phyloP scores from a whole-genome alignment of 495 filamentous ascomycete species.

The Aspergillus wentii region DNA sequence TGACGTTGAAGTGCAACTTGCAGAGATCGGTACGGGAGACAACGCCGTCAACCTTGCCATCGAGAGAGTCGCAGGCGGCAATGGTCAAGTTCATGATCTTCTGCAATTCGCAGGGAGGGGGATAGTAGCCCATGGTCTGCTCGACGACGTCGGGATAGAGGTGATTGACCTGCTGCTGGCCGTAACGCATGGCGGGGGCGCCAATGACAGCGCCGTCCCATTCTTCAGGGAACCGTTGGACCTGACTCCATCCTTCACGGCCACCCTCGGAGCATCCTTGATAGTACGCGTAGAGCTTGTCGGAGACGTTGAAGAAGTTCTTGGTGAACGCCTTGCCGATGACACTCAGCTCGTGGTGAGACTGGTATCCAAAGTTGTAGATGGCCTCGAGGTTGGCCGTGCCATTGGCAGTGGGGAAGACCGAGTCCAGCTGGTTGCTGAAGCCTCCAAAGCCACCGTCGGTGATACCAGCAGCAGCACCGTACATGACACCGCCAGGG shows the following conservation, averaged over 20 bases:
- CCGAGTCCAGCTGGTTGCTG: conserved; percentile 22
- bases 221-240: conserved; percentile 41
- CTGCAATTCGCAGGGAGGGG: conserved; percentile 44
- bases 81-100: conserved; percentile 49
- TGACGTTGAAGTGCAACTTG: conserved; percentile 32
- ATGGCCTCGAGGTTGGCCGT: conserved; percentile 38
- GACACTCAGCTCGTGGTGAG: conserved; percentile 22
- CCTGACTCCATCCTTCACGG: conserved; percentile 44
- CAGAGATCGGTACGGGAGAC: conserved; percentile 47
- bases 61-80: conserved; percentile 41
- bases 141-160: conserved; percentile 39
- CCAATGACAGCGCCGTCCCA: conserved; percentile 43
- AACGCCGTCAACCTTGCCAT: conserved; percentile 45
- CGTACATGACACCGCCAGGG: conserved; percentile 1
- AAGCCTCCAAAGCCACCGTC: conserved; percentile 47
- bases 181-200: conserved; percentile 45
- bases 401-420: conserved; percentile 35
- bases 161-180: conserved; percentile 42
- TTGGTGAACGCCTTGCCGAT: conserved; percentile 36
- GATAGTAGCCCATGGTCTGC: conserved; percentile 43
- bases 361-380: conserved; percentile 43
- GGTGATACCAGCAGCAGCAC: conserved; percentile 38
- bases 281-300: conserved; percentile 48
- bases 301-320: conserved; percentile 21
- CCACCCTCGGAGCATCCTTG: conserved; percentile 51